Base-by-base conservation (phyloP, 164 flowering plant species). In the Nymphaea thermarum region DNA sequence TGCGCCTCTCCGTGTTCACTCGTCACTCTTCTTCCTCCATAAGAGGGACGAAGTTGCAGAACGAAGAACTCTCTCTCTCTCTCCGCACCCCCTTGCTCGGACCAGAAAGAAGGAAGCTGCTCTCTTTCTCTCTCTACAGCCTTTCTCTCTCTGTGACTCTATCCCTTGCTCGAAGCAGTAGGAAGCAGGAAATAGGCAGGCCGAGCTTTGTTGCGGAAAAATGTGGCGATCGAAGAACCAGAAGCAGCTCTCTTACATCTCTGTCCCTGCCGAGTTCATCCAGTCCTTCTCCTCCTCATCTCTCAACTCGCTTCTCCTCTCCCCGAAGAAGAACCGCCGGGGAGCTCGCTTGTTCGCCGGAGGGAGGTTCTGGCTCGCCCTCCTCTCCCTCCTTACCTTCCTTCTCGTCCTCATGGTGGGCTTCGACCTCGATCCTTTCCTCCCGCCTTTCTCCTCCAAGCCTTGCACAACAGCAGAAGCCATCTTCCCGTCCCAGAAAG, bases 191-290 rank as follows among this genome's bases (percentile, higher is more conserved):
- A 47, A 47, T 4, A 47, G 7, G 11, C 2, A 47, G 55, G 12
- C 55, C 12, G 6, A 2, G 11, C 5, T 10, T 51, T 8, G 8
- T 15, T 10, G 57, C 8, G 57, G 14, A 51, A 3, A 51, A 15
- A 51, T 51, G 57, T 51, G 57, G 57, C 57, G 57, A 8, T 15
- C 57, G 12, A 51, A 51, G 15, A 10, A 51, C 12, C 57, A 51
- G 57, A 78, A 81, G 73, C 73, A 84, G 72, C 78, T 80, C 11
- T 68, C 80, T 4, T 82, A 81, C 82, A 84, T 84, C 18, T 75
- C 85, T 18, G 81, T 86, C 3, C 85, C 86, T 10, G 80, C 90
- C 36, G 79, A 77, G 63, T 75, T 83, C 2, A 82, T 83, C 61
- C 69, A 47, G 65, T 75, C 84, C 43, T 65, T 80, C 57, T 83